Percentiles rank a stretch among this genome's conserved stretches.
phyloP scores from a whole-genome alignment of 305 asterid genomes.

The Nicotiana rustica region DNA sequence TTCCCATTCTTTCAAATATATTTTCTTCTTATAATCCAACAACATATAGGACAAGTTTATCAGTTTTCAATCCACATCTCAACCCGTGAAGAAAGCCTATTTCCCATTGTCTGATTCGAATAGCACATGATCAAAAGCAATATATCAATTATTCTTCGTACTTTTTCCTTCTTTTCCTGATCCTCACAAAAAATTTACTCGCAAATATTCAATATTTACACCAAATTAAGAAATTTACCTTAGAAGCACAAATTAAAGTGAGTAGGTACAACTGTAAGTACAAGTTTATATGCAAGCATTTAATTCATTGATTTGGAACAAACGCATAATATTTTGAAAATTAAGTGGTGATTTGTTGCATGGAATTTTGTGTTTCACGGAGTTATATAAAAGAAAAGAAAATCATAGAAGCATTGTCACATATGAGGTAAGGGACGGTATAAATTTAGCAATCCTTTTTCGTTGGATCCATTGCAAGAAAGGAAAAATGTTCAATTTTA shows the following conservation, averaged over 20 bases:
- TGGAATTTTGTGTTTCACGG: not conserved
- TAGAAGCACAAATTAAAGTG: no score
- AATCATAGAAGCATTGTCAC: not conserved
- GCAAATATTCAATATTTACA: no score
- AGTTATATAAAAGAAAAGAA: no score
- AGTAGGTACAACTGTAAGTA: no score
- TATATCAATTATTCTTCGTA: not conserved
- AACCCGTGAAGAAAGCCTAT: not conserved
- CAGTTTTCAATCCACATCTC: slow-evolving; percentile 35
- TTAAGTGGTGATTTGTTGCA: not conserved
- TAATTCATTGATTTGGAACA: no score
- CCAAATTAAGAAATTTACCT: no score
- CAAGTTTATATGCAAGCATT: no score
- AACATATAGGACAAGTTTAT: slow-evolving; percentile 29
- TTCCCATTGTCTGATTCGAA: slow-evolving; percentile 32
- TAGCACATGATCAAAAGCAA: slow-evolving; percentile 27
- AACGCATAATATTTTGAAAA: not conserved
- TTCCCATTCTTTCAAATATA: not conserved
- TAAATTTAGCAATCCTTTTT: no score
- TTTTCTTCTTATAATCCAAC: slow-evolving; percentile 4
- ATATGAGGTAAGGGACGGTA: no score
- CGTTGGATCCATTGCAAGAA: no score
- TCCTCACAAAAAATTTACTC: no score
- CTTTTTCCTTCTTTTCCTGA: not conserved
- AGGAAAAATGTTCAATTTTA: no score